Conservation (phyloP, 768 basidiomycete species). For the Russula sp. region DNA sequence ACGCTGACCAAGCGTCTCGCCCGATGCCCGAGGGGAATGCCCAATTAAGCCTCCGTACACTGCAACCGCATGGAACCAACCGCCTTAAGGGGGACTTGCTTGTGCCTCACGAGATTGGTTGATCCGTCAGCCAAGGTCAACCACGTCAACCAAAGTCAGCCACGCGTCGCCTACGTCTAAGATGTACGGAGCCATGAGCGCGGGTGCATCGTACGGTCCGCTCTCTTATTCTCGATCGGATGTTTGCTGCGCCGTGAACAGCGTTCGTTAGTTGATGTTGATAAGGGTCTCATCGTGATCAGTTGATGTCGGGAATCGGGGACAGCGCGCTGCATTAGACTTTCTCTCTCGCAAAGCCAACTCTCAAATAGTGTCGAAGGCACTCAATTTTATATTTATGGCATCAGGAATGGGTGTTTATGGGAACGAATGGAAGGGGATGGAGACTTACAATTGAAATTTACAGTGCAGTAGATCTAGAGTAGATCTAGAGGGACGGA, state of each 20-base stretch:
- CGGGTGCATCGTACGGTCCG: background rate
- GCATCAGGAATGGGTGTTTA: background rate
- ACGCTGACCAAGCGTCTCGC: constrained; percentile 1
- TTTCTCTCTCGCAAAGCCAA: background rate
- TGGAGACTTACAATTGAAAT: background rate
- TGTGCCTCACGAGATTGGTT: constrained; percentile 5
- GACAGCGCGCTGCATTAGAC: too few relatives aligned
- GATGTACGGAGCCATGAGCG: background rate
- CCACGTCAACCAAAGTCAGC: too few relatives aligned
- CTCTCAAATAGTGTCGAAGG: background rate
- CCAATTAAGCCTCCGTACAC: background rate
- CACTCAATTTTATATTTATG: background rate
- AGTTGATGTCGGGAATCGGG: too few relatives aligned
- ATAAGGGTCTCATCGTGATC: too few relatives aligned
- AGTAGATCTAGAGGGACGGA: background rate
- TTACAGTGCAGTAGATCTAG: too few relatives aligned
- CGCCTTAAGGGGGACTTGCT: background rate
- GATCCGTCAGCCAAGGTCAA: too few relatives aligned
- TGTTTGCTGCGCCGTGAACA: too few relatives aligned
- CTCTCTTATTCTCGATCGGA: too few relatives aligned
- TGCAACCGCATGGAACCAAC: background rate
- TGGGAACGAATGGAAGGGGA: background rate
- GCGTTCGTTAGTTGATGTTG: too few relatives aligned
- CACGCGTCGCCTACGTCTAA: too few relatives aligned
- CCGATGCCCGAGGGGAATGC: background rate